These are phyloP conservation scores for Trichoderma brevicompactum DNA, from an alignment of 2,329 filamentous ascomycete genomes.

Conservation along the genomic window DNA sequence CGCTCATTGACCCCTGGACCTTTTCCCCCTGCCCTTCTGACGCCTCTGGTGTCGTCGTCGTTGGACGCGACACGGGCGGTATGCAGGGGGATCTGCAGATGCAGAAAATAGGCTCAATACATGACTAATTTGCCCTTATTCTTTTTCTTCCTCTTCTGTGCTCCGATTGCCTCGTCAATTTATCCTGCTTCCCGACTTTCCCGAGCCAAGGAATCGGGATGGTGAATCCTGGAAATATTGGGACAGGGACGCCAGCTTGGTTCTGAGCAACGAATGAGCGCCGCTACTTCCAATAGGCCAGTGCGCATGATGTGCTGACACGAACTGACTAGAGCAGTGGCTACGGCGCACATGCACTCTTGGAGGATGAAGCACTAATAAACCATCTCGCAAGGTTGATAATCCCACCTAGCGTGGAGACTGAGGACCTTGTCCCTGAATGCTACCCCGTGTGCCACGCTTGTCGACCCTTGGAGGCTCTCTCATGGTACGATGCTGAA, in stretches of 20 bases:
- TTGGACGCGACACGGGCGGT: neutral
- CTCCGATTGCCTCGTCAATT: neutral
- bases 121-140: slow-evolving; percentile 2
- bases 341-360: neutral
- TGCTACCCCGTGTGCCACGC: slow-evolving; percentile 11
- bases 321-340: neutral
- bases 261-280: neutral
- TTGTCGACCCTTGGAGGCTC: neutral
- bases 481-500: neutral
- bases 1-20: neutral
- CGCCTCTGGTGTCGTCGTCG: neutral
- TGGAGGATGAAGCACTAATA: neutral
- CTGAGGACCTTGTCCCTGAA: slow-evolving; percentile 9
- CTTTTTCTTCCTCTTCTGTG: neutral
- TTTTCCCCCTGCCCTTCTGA: neutral
- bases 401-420: neutral
- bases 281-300: neutral
- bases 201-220: neutral
- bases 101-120: neutral
- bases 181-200: slow-evolving; percentile 1
- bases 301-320: neutral
- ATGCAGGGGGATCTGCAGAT: neutral
- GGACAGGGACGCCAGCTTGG: neutral
- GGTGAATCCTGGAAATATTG: neutral
- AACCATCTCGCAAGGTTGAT: neutral